Conservation (phyloP, 108 stramenopile genomes). For the Skeletonema grethae region DNA sequence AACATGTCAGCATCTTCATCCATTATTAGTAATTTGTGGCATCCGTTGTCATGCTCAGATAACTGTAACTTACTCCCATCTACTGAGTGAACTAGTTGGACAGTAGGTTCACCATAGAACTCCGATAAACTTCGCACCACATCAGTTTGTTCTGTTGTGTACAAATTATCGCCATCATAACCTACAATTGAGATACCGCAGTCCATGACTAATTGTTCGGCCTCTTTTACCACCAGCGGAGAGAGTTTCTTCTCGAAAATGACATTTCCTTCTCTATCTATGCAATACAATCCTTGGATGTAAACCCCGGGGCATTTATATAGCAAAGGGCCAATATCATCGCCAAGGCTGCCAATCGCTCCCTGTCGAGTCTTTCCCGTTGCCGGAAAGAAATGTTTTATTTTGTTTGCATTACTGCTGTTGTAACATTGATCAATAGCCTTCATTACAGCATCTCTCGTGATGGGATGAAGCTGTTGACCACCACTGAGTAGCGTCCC, state of each 20-base stretch:
- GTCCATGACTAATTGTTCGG: slow-evolving; percentile 65
- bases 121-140: slow-evolving; percentile 65
- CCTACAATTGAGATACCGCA: slow-evolving; percentile 69
- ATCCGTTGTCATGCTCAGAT: slow-evolving; percentile 40
- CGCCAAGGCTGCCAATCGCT: slow-evolving; percentile 66
- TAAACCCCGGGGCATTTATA: slow-evolving; percentile 44
- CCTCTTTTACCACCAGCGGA: slow-evolving; percentile 53
- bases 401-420: slow-evolving; percentile 8
- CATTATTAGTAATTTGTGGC: slow-evolving; percentile 89
- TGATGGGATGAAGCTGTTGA: slow-evolving; percentile 71
- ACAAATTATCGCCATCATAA: slow-evolving; percentile 87
- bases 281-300: slow-evolving; percentile 87
- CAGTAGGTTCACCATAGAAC: slow-evolving; percentile 80
- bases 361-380: slow-evolving; percentile 87
- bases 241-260: slow-evolving; percentile 83
- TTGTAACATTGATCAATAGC: slow-evolving; percentile 50
- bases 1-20: slow-evolving; percentile 69
- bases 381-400: slow-evolving; percentile 77
- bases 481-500: slow-evolving; percentile 76
- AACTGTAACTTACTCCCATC: slow-evolving; percentile 3
- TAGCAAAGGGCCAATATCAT: slow-evolving; percentile 33
- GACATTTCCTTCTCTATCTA: slow-evolving; percentile 75
- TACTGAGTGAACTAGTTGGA: slow-evolving; percentile 25
- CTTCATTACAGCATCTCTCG: slow-evolving; percentile 50
- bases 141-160: slow-evolving; percentile 61